Evolutionary conservation across 2,329 filamentous ascomycete species (phyloP), one percentile per base, ranked within the genome.

Genomic region (Fusarium sublunatum): DNA sequence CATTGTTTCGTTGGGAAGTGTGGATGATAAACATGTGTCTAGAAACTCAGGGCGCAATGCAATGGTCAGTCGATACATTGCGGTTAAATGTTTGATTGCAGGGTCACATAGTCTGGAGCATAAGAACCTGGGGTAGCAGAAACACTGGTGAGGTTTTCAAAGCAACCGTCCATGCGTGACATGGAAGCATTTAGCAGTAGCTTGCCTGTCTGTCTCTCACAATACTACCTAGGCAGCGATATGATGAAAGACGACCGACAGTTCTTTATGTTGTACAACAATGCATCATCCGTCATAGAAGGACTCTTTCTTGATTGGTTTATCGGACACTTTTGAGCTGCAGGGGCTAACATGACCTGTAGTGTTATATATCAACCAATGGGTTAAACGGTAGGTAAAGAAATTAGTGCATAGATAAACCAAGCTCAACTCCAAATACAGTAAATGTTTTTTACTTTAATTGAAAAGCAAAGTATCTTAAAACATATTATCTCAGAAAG

Each of bases 111-210:
- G 62, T 44, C 62, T 62, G 62, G 24, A 43, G 47, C 43, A 45
- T 65, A 25, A 57, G 41, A 58, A 55, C 53, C 61, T 63, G 61
- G 61, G 61, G 34, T 45, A 58, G 35, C 12, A 58, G 61, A 65
- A 65, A 65, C 61, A 50, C 58, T 62, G 57, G 50, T 53, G 43
- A 48, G 35, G 44, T 44, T 60, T 53, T 34, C 35, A 61, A 64
- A 65, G 56, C 62, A 57, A 32, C 44, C 38, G n/a, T 32, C 19
- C 41, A 50, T 50, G 59, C 47, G 44, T 50, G 39, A 38, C 40
- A 63, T n/a, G 32, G 41, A 51, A 28, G 62, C 52, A 58, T 12
- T n/a, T 7, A 6, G 6, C 12, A 56, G 46, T 35, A 56, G 12
- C 38, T 12, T 26, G 58, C 36, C 58, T 53, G 47, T 51, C n/a